Percentiles rank a stretch among this genome's conserved stretches.
Conservation (phyloP, 371 early-diverging fungal species). For the Mortierella sp. region DNA sequence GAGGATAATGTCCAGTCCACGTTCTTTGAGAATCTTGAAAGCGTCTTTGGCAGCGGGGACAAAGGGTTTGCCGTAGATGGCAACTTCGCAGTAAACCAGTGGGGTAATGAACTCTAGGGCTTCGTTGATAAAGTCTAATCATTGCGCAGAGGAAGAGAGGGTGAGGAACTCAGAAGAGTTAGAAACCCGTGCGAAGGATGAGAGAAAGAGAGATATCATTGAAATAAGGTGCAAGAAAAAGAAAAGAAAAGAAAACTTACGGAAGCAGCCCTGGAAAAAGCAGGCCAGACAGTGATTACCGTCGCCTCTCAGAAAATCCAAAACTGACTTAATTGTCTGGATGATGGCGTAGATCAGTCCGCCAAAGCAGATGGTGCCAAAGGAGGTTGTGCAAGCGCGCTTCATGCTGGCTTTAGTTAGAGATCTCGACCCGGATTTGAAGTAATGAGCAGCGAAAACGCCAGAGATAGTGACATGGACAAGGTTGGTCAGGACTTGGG, state of each 20-base stretch:
- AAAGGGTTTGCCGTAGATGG: slow-evolving; percentile 88
- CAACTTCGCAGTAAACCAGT: slow-evolving; percentile 80
- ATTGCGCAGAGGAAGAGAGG: slow-evolving; percentile 55
- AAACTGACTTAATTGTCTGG: slow-evolving; percentile 61
- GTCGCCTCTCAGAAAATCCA: slow-evolving; percentile 22
- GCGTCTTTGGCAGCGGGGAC: slow-evolving; percentile 79
- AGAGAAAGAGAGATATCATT: background rate
- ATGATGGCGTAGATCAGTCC: slow-evolving; percentile 81
- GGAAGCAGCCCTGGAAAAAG: slow-evolving; percentile 1
- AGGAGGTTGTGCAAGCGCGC: slow-evolving; percentile 83
- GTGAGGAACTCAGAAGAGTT: slow-evolving; percentile 23
- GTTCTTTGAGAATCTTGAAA: slow-evolving; percentile 77
- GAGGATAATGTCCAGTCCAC: slow-evolving; percentile 83
- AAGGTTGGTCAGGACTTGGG: slow-evolving; percentile 72
- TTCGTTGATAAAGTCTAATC: slow-evolving; percentile 58
- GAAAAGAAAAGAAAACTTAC: slow-evolving; percentile 2
- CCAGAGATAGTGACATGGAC: slow-evolving; percentile 75
- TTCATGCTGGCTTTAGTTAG: slow-evolving; percentile 72
- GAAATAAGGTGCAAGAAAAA: background rate
- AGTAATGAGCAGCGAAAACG: slow-evolving; percentile 75
- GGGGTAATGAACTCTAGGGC: slow-evolving; percentile 52
- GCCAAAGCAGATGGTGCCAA: slow-evolving; percentile 91
- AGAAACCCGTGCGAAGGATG: background rate
- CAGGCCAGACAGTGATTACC: background rate
- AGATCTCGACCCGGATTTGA: slow-evolving; percentile 63